Evolutionary conservation across 75 land plant species (phyloP).

Genomic region (Larix kaempferi): DNA sequence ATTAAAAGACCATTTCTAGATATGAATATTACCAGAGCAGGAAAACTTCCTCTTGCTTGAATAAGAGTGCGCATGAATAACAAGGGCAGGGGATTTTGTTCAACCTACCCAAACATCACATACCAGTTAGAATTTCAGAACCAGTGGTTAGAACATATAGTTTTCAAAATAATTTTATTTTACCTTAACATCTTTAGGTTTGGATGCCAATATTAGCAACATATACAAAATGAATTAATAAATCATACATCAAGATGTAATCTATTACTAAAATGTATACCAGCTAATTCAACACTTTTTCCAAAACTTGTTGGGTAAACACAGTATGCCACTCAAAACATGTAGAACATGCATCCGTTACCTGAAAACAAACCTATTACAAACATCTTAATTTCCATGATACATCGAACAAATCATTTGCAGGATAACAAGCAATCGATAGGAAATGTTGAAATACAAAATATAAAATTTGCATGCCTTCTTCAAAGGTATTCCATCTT

Average conservation of each 20-base stretch:
- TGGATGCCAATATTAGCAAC: neutral
- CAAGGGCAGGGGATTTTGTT: slow-evolving; percentile 83
- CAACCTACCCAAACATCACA: slow-evolving; percentile 60
- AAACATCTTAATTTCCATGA: neutral
- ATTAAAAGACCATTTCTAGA: neutral
- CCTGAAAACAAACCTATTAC: slow-evolving; percentile 41
- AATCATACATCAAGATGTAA: neutral
- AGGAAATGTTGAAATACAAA: neutral
- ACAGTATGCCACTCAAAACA: slow-evolving; percentile 96
- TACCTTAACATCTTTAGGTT: neutral
- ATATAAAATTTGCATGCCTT: slow-evolving; percentile 45
- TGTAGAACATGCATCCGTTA: slow-evolving; percentile 94
- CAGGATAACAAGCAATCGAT: neutral
- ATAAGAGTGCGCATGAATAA: slow-evolving; percentile 99
- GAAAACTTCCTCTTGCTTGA: slow-evolving; percentile 93
- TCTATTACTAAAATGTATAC: slow-evolving; percentile 31
- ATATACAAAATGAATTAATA: neutral
- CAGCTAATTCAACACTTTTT: slow-evolving; percentile 88
- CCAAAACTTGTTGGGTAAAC: slow-evolving; percentile 95
- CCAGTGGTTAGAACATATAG: neutral
- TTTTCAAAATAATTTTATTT: neutral
- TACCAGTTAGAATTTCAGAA: neutral
- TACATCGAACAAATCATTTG: neutral
- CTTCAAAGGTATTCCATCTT: slow-evolving; percentile 81
- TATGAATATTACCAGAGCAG: slow-evolving; percentile 59